These are phyloP conservation scores for Colletotrichum agaves DNA, from an alignment of 2,329 filamentous ascomycete species.

Conservation along the genomic window DNA sequence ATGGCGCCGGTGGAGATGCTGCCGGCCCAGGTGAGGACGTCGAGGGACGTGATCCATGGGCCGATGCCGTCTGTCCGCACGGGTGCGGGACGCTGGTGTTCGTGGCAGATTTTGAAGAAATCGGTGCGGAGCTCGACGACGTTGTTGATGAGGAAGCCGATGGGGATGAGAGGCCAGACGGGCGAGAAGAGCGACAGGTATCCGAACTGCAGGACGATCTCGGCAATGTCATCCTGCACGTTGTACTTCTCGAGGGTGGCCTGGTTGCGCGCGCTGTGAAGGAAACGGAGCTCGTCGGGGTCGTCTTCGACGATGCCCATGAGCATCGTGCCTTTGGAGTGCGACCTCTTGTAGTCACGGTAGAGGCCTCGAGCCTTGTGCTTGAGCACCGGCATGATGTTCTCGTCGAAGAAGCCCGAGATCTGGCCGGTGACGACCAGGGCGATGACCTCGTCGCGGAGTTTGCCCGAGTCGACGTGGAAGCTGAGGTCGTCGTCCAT, in stretches of 20 bases:
- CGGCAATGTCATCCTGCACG: slow-evolving; percentile 77
- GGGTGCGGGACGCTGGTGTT: slow-evolving; percentile 77
- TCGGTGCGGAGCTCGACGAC: slow-evolving; percentile 82
- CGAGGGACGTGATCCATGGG: slow-evolving; percentile 75
- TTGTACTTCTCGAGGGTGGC: slow-evolving; percentile 76
- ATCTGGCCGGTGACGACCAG: slow-evolving; percentile 79
- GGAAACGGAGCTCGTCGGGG: slow-evolving; percentile 71
- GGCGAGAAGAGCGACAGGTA: slow-evolving; percentile 79
- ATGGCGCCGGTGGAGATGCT: slow-evolving; percentile 78
- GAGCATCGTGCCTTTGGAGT: slow-evolving; percentile 55
- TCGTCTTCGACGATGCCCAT: slow-evolving; percentile 64
- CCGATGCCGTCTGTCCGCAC: slow-evolving; percentile 79
- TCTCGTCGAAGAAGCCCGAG: slow-evolving; percentile 77
- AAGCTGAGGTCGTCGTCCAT: slow-evolving; percentile 60
- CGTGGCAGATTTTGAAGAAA: slow-evolving; percentile 79
- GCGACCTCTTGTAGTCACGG: slow-evolving; percentile 49
- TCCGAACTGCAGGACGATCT: slow-evolving; percentile 79
- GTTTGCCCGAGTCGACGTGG: slow-evolving; percentile 71
- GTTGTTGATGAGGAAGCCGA: slow-evolving; percentile 80
- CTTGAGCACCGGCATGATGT: slow-evolving; percentile 76
- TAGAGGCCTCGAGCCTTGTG: slow-evolving; percentile 63
- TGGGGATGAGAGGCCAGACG: slow-evolving; percentile 78
- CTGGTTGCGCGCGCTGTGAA: slow-evolving; percentile 72
- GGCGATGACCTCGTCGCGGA: slow-evolving; percentile 79
- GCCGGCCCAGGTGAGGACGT: slow-evolving; percentile 77